Evolutionary conservation across 2,329 filamentous ascomycete genomes (phyloP).

Genomic region (Xylaria sp.): DNA sequence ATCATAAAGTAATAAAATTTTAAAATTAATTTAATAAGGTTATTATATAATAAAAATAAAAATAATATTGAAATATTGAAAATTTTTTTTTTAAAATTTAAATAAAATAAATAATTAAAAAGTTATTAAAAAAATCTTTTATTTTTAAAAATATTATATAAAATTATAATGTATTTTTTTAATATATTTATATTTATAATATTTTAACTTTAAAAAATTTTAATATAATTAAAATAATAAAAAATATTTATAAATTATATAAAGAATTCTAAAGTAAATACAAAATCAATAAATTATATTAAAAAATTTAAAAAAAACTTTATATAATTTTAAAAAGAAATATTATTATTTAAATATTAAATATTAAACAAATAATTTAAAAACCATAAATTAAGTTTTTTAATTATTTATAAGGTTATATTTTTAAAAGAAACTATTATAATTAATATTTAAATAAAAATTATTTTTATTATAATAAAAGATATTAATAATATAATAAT

Average conservation of each 20-base stretch:
- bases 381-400: too few relatives aligned
- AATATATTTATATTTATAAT: background rate
- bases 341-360: background rate
- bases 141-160: background rate
- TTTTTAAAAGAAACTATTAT: too few relatives aligned
- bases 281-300: background rate
- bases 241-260: background rate
- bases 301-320: background rate
- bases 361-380: too few relatives aligned
- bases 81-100: too few relatives aligned
- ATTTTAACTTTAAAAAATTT: background rate
- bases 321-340: background rate
- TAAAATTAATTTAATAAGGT: background rate
- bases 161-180: background rate
- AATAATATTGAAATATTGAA: background rate
- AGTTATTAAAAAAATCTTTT: background rate
- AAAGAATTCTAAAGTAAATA: background rate
- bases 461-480: too few relatives aligned
- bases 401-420: too few relatives aligned
- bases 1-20: background rate
- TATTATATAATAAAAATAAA: background rate
- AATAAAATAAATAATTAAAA: background rate
- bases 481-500: too few relatives aligned
- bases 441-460: too few relatives aligned
- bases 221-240: background rate